Evolutionary conservation across 2,329 filamentous ascomycete genomes (phyloP).

Genomic region (Metarhizium sp.): DNA sequence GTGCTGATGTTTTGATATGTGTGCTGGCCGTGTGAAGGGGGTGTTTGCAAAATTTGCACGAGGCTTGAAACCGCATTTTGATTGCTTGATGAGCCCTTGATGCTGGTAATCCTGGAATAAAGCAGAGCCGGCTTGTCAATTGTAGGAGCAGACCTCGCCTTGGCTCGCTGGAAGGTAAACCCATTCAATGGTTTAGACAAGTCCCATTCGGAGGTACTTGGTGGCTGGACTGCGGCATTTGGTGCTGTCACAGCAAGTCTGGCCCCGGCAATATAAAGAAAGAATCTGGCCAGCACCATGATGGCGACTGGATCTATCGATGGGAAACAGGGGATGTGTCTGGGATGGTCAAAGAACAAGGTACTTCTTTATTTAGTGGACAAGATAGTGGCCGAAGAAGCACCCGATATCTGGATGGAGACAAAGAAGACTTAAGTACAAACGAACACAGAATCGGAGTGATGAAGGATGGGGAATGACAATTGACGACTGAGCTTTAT

Average conservation of each 20-base stretch:
- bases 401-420: not conserved
- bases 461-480: not conserved
- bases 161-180: conserved; percentile 26
- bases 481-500: not conserved
- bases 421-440: not conserved
- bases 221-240: not conserved
- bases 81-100: conserved; percentile 14
- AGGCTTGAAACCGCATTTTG: conserved; percentile 22
- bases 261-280: conserved; percentile 6
- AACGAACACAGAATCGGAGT: not conserved
- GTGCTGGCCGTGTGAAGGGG: conserved; percentile 10
- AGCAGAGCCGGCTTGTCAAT: conserved; percentile 19
- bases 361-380: not conserved
- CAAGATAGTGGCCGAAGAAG: not conserved
- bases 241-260: conserved; percentile 1
- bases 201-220: conserved; percentile 17
- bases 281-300: not conserved
- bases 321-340: not conserved
- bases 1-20: conserved; percentile 28
- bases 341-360: not conserved
- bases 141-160: conserved; percentile 15
- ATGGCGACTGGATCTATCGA: not conserved
- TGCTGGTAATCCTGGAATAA: conserved; percentile 23
- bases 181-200: conserved; percentile 27
- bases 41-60: conserved; percentile 11